Conservation (phyloP, 2,329 filamentous ascomycete species). For the Aspergillus bombycis region DNA sequence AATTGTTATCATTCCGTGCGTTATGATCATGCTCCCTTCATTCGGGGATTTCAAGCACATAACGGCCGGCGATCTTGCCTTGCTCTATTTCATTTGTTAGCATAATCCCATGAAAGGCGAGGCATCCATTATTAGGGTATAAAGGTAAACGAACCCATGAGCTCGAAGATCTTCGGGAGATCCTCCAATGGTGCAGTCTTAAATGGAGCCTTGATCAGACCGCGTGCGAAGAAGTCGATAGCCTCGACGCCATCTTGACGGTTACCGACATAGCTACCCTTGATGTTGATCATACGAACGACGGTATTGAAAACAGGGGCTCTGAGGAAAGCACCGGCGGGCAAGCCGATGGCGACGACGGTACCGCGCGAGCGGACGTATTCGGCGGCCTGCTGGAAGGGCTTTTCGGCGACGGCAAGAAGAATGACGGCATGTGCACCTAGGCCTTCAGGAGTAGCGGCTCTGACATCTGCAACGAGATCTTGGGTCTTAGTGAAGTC, state of each 20-base stretch:
- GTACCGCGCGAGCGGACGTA: constrained; percentile 83
- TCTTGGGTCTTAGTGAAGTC: constrained; percentile 79
- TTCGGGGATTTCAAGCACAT: constrained; percentile 49
- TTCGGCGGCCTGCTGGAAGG: constrained; percentile 90
- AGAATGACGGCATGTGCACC: constrained; percentile 87
- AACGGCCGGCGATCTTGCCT: constrained; percentile 47
- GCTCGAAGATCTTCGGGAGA: constrained; percentile 76
- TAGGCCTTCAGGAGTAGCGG: constrained; percentile 74
- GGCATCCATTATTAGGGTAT: neutral
- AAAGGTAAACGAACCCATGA: constrained; percentile 58
- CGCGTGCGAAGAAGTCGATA: constrained; percentile 83
- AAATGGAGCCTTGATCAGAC: constrained; percentile 83
- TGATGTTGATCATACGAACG: constrained; percentile 87
- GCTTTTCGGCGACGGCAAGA: constrained; percentile 84
- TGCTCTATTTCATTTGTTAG: constrained; percentile 34
- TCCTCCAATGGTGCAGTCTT: constrained; percentile 82
- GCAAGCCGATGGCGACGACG: constrained; percentile 88
- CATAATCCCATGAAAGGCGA: neutral
- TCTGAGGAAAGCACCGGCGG: constrained; percentile 74
- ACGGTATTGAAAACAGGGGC: constrained; percentile 91
- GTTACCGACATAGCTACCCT: constrained; percentile 92
- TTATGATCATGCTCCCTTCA: constrained; percentile 16
- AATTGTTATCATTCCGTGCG: neutral
- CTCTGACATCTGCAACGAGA: constrained; percentile 81
- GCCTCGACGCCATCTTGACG: constrained; percentile 85